phyloP scores from a whole-genome alignment of 768 basidiomycete species.

The Boletellus sp. region DNA sequence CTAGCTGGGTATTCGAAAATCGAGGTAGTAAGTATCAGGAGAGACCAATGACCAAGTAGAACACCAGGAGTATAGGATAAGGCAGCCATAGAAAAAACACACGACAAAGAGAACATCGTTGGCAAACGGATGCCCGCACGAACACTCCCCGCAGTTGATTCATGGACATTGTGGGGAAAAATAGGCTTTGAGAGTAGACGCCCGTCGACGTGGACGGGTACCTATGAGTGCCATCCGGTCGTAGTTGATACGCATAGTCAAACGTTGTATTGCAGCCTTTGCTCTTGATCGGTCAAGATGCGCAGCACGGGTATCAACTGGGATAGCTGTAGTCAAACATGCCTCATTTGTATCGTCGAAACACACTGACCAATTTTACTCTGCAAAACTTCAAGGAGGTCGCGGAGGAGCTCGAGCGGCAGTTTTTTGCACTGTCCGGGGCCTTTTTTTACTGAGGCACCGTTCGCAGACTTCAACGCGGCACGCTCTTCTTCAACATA shows the following conservation, averaged over 20 bases:
- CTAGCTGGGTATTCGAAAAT: neutral
- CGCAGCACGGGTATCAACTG: conserved; percentile 71
- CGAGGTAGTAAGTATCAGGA: neutral
- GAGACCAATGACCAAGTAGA: neutral
- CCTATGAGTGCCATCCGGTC: conserved; percentile 43
- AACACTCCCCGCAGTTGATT: neutral
- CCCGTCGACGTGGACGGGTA: conserved; percentile 12
- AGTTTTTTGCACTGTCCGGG: conserved; percentile 30
- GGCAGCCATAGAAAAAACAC: neutral
- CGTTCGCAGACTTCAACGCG: conserved; percentile 9
- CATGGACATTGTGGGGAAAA: conserved; percentile 26
- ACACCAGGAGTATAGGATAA: no score
- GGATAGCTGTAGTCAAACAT: neutral
- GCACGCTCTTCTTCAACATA: conserved; percentile 51
- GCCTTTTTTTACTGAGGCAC: conserved; percentile 15
- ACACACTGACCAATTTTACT: conserved; percentile 54
- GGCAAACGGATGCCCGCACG: neutral
- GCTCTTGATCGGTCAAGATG: conserved; percentile 73
- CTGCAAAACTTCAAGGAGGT: conserved; percentile 50
- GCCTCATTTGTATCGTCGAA: neutral
- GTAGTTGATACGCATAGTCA: conserved; percentile 61
- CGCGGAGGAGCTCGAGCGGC: conserved; percentile 47
- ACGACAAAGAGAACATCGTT: neutral
- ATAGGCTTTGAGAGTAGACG: conserved; percentile 29
- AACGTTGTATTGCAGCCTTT: conserved; percentile 63